Conservation (phyloP, 176 grass and related monocot genomes). For the Avena eriantha region DNA sequence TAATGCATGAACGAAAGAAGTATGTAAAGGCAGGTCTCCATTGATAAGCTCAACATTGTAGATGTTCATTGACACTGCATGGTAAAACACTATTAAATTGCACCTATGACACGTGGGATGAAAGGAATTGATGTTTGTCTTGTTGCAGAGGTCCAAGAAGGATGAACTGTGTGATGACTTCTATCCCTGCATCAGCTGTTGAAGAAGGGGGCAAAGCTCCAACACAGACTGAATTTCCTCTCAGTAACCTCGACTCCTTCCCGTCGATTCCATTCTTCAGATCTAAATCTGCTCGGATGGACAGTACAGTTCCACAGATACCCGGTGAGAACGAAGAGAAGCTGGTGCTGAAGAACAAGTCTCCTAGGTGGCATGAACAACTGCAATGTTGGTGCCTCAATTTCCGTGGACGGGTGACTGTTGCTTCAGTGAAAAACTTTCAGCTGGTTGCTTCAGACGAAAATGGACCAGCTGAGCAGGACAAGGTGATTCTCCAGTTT, state of each 20-base stretch:
- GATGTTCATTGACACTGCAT: constrained; percentile 18
- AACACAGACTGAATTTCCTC: constrained; percentile 78
- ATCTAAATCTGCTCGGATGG: constrained; percentile 78
- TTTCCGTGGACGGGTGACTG: constrained; percentile 91
- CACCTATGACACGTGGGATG: background rate
- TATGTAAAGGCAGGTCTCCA: background rate
- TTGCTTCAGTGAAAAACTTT: constrained; percentile 99
- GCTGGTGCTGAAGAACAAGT: constrained; percentile 87
- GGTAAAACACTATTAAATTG: constrained; percentile 6
- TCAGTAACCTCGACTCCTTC: constrained; percentile 65
- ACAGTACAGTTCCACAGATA: constrained; percentile 43
- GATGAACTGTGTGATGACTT: constrained; percentile 98
- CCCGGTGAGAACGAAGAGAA: constrained; percentile 56
- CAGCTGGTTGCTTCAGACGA: constrained; percentile 89
- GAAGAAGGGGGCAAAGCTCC: constrained; percentile 79
- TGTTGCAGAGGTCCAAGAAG: constrained; percentile 90
- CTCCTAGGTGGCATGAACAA: constrained; percentile 96
- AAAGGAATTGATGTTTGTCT: constrained; percentile 2
- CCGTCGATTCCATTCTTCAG: constrained; percentile 79
- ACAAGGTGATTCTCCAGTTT: constrained; percentile 94
- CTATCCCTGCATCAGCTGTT: constrained; percentile 81
- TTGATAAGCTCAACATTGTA: background rate
- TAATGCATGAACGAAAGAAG: background rate
- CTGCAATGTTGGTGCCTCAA: constrained; percentile 99
- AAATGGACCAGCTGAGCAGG: constrained; percentile 55